A percentile compares a stretch with the other conserved stretches of the same genome.
Evolutionary conservation across 768 basidiomycete species (phyloP).

Genomic region (Serendipita indica): DNA sequence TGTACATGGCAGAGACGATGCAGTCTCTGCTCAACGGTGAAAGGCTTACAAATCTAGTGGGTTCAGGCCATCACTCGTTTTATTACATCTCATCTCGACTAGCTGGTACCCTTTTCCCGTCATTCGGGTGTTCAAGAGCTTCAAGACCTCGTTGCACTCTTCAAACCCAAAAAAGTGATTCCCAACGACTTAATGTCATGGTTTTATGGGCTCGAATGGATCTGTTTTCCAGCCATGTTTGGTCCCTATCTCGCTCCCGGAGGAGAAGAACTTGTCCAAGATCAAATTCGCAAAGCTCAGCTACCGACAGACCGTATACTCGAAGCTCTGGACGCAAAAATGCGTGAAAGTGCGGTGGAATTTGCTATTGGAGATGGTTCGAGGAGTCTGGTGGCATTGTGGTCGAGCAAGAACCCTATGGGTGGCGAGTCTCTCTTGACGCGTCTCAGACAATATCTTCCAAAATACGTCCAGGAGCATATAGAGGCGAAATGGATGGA

Average conservation of each 20-base stretch:
- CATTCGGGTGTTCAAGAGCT: constrained; percentile 86
- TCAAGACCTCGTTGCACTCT: constrained; percentile 61
- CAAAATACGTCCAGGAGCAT: not conserved
- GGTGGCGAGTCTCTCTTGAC: not conserved
- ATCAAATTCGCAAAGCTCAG: constrained; percentile 15
- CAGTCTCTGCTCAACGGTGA: constrained; percentile 31
- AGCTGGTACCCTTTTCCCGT: constrained; percentile 74
- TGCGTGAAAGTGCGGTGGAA: not conserved
- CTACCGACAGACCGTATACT: too few species aligned
- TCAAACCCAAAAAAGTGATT: constrained; percentile 58
- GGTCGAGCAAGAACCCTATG: not conserved
- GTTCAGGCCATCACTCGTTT: not conserved
- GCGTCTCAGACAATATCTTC: not conserved
- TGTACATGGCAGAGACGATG: constrained; percentile 31
- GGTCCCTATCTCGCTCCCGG: constrained; percentile 34
- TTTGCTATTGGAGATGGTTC: not conserved
- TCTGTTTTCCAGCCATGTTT: constrained; percentile 56
- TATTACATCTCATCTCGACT: constrained; percentile 4
- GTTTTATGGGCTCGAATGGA: constrained; percentile 52
- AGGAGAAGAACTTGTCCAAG: constrained; percentile 18
- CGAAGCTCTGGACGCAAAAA: not conserved
- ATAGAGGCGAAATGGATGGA: not conserved
- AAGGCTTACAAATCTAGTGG: constrained; percentile 47
- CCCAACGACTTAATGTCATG: constrained; percentile 59
- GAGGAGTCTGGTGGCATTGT: not conserved